phyloP scores from a whole-genome alignment of 495 filamentous ascomycete species.

The Penicillium chermesinum region DNA sequence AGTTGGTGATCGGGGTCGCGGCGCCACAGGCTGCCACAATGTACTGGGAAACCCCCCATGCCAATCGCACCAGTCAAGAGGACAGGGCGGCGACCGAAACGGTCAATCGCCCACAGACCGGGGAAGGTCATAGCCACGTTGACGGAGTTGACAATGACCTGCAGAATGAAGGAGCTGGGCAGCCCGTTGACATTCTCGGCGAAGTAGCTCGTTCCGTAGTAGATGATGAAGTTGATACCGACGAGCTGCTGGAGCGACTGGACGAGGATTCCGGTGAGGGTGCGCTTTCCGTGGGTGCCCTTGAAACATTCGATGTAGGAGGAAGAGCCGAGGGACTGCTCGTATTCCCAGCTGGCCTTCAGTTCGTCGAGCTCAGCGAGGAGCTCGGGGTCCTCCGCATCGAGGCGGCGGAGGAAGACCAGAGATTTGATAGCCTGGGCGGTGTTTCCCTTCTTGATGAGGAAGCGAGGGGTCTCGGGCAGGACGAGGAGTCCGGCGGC shows the following conservation, averaged over 20 bases:
- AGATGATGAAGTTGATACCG: constrained; percentile 34
- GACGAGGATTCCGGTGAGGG: constrained; percentile 59
- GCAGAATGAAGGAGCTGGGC: constrained; percentile 62
- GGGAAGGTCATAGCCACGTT: constrained; percentile 63
- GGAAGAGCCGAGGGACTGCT: constrained; percentile 46
- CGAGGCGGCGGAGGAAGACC: constrained; percentile 36
- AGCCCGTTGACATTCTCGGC: constrained; percentile 49
- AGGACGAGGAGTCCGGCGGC: constrained; percentile 62
- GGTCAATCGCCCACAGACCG: constrained; percentile 70
- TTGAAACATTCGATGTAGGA: constrained; percentile 58
- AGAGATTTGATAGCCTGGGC: constrained; percentile 32
- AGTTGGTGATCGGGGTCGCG: constrained; percentile 29
- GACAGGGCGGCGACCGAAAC: constrained; percentile 65
- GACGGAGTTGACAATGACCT: constrained; percentile 60
- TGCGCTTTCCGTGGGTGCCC: constrained; percentile 49
- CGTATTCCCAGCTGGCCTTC: constrained; percentile 64
- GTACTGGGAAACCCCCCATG: constrained; percentile 57
- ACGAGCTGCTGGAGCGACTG: constrained; percentile 73
- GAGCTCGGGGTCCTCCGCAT: constrained; percentile 53
- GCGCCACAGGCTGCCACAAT: constrained; percentile 57
- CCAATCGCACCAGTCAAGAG: constrained; percentile 64
- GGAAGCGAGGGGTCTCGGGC: constrained; percentile 68
- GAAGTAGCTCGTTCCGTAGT: constrained; percentile 68
- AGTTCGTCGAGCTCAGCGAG: constrained; percentile 67
- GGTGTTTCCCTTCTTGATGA: constrained; percentile 46